Evolutionary conservation across 352 stramenopile species (phyloP), one percentile per base, ranked within the genome.

Genomic region (Lagenidium giganteum): DNA sequence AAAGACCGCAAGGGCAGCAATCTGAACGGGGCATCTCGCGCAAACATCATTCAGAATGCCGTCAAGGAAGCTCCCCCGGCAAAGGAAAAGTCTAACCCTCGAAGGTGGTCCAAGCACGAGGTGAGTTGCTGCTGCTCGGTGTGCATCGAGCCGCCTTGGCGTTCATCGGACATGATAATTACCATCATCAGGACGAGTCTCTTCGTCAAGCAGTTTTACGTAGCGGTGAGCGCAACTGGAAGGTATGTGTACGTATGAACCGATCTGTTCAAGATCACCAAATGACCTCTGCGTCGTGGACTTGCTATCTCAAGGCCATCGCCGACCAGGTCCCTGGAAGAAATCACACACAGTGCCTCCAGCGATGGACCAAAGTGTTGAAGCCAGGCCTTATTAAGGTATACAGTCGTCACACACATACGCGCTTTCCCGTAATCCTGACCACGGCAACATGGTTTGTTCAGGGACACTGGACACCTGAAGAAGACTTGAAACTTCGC

Each of bases 321-420:
- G 88, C 89, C 4, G 78, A 96, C 37, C 83, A 95, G 51, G 84
- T 97, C 18, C 82, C 82, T 4, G 87, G 83, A 20, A 64, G 89
- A 11, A 97, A 96, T 52, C 87, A 97, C 56, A 95, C 87, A 35
- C 89, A 97, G 63, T 97, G 88, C 59, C 51, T 97, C 37, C 89
- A 97, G 51, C 75, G 89, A 14, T 97, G 89, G 89, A 95, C 83
- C 3, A 97, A 97, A 67, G 88, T 97, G 42, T 67, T 97, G 11
- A 93, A 93, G 42, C 86, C 87, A n/a, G 88, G 88, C 1, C 72
- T 97, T 30, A 95, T 95, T 38, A 97, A 96, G 66, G 87, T 91
- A 76, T 7, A n/a, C n/a, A n/a, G n/a, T n/a, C n/a, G n/a, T n/a
- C n/a, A n/a, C n/a, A 33, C 28, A 33, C n/a, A n/a, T n/a, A 33